Evolutionary conservation across 345 rosid genomes (phyloP).

Genomic region (Eucalyptus paniculata): DNA sequence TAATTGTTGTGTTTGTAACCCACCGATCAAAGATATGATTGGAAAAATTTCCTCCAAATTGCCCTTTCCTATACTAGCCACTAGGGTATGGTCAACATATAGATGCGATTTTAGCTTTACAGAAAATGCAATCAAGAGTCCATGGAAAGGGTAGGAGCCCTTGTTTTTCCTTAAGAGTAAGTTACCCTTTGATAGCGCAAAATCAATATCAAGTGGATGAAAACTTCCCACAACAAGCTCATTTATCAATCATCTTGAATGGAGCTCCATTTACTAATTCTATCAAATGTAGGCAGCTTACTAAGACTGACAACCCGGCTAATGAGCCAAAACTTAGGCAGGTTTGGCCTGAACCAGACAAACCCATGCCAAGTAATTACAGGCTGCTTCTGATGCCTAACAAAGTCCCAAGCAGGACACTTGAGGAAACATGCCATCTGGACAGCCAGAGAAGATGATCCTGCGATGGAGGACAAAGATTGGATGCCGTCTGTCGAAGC

Average conservation of each 20-base stretch:
- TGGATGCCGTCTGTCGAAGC: neutral
- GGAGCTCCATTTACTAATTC: neutral
- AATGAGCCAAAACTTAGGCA: neutral
- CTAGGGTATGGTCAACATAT: neutral
- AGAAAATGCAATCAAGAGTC: neutral
- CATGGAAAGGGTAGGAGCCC: neutral
- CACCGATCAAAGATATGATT: neutral
- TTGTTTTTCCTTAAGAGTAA: neutral
- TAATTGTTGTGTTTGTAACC: neutral
- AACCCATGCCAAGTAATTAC: neutral
- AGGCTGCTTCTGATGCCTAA: neutral
- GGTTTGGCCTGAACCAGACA: neutral
- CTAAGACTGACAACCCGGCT: neutral
- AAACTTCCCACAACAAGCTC: neutral
- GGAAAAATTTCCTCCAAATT: neutral
- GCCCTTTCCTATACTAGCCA: neutral
- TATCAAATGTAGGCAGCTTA: neutral
- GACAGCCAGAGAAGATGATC: neutral
- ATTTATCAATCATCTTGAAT: neutral
- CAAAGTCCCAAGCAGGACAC: neutral
- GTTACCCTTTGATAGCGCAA: neutral
- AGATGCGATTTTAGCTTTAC: neutral
- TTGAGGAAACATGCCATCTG: neutral
- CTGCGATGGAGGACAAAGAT: neutral
- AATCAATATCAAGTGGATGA: neutral